Base-by-base conservation (phyloP, 2,329 filamentous ascomycete species). In the Pestalotiopsis sp. region DNA sequence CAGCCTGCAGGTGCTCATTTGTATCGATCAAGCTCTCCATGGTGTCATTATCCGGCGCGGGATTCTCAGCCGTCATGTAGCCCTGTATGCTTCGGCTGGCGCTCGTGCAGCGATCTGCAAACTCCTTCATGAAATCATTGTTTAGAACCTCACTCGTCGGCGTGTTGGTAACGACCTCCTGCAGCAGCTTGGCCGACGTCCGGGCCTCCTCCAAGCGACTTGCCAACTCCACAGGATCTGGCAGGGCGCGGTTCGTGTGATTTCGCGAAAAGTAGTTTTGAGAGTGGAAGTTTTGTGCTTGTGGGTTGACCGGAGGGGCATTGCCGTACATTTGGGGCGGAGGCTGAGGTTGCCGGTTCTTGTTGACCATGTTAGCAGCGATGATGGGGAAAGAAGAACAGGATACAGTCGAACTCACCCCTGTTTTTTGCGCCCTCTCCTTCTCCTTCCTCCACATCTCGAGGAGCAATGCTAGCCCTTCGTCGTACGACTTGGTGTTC, bases 401-500 rank as follows among this genome's bases (percentile, higher is more conserved):
- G 13, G 62, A 49, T n/a, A 9, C 4, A 23, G 41, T 20, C n/a
- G 12, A 57, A 63, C 85, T 75, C 81, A 88, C 84, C 45, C 85
- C 86, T 65, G 85, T 81, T 72, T 84, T 87, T 67, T 84, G 82
- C 4, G 85, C 84, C 78, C 89, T 90, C 66, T 89, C 88, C 83
- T 96, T 95, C 81, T 97, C 93, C 80, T 93, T 94, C 78, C 83
- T 90, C 94, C 95, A 98, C 94, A 98, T 97, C 67, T 91, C 86
- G 38, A 94, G 85, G 52, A 98, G 76, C n/a, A 84, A 81, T 38
- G 83, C 83, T 60, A 98, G 81, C 49, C 93, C 92, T 75, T 93
- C 89, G 79, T 98, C 94, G 72, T 90, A 86, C 41, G 83, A 82
- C 78, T 94, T 94, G 68, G 90, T 90, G 68, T 84, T 84, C 79